phyloP scores from a whole-genome alignment of 176 grass and related monocot genomes.

The Oryza meridionalis region DNA sequence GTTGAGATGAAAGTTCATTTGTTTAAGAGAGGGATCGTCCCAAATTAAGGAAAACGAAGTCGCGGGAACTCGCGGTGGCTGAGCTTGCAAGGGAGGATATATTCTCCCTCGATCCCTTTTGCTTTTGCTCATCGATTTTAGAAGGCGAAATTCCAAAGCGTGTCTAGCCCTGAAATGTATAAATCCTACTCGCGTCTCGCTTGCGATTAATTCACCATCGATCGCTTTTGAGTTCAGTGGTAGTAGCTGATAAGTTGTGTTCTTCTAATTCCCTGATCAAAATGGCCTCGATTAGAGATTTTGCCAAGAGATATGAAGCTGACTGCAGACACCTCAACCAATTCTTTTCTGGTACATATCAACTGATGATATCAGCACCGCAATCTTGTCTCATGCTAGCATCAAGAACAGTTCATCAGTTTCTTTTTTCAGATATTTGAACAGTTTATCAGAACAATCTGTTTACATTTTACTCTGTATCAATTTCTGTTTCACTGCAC shows the following conservation, averaged over 20 bases:
- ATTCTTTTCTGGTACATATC: constrained; percentile 41
- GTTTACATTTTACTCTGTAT: not conserved
- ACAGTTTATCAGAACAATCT: not conserved
- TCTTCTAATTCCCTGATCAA: not conserved
- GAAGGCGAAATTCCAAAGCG: constrained; percentile 29
- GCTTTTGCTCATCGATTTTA: constrained; percentile 20
- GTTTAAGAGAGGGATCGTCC: not conserved
- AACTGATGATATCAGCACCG: not conserved
- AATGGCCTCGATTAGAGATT: constrained; percentile 15
- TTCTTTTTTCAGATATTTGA: not conserved
- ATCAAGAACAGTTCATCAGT: not conserved
- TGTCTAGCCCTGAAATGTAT: constrained; percentile 12
- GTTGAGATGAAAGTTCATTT: not conserved
- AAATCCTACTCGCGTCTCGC: not conserved
- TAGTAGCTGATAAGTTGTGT: not conserved
- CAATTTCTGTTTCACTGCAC: not conserved
- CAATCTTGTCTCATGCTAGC: not conserved
- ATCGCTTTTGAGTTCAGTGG: not conserved
- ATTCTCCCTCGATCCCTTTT: constrained; percentile 9
- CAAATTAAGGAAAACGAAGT: constrained; percentile 26
- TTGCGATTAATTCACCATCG: not conserved
- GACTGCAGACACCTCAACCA: constrained; percentile 38
- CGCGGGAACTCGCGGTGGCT: not conserved
- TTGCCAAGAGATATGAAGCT: constrained; percentile 37
- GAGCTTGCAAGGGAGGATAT: constrained; percentile 35